A percentile compares a stretch with the other conserved stretches of the same genome.
Conservation (phyloP, 371 early-diverging fungal genomes). For the Zychaea mexicana region DNA sequence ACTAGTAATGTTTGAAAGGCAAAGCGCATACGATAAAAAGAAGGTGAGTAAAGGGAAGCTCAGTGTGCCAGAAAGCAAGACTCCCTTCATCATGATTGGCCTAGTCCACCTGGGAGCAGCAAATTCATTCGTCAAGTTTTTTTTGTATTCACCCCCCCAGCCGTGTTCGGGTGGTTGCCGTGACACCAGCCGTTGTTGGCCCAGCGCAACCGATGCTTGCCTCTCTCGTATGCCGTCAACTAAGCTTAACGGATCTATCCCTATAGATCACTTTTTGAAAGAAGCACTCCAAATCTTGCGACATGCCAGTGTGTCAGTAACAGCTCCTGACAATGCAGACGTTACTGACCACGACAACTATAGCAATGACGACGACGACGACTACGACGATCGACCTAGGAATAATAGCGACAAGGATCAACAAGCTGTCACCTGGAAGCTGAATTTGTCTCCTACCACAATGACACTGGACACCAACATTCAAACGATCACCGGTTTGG, state of each 20-base stretch:
- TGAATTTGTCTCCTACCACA: constrained; percentile 40
- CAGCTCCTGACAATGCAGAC: neutral
- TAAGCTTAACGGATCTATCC: constrained; percentile 3
- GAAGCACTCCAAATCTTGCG: constrained; percentile 22
- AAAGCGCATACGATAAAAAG: too few species aligned
- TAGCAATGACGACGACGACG: neutral
- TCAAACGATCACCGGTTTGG: constrained; percentile 42
- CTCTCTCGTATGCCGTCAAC: neutral
- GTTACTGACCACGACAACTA: neutral
- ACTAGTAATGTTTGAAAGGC: too few species aligned
- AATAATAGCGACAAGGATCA: constrained; percentile 14
- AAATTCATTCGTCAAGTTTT: too few species aligned
- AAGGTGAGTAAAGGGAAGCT: too few species aligned
- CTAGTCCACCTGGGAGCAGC: too few species aligned
- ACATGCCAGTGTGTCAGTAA: constrained; percentile 14
- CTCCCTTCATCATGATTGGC: too few species aligned
- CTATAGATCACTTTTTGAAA: constrained; percentile 20
- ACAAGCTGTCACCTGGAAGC: constrained; percentile 42
- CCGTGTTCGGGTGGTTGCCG: neutral
- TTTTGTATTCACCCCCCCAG: neutral
- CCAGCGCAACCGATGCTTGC: constrained; percentile 1
- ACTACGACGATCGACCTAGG: constrained; percentile 1
- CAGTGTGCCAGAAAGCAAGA: too few species aligned
- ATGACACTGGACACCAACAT: constrained; percentile 54
- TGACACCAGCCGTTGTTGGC: neutral